These are phyloP conservation scores for Cryptosporidium ubiquitum DNA, from an alignment of 169 alveolate genomes.

Conservation along the genomic window DNA sequence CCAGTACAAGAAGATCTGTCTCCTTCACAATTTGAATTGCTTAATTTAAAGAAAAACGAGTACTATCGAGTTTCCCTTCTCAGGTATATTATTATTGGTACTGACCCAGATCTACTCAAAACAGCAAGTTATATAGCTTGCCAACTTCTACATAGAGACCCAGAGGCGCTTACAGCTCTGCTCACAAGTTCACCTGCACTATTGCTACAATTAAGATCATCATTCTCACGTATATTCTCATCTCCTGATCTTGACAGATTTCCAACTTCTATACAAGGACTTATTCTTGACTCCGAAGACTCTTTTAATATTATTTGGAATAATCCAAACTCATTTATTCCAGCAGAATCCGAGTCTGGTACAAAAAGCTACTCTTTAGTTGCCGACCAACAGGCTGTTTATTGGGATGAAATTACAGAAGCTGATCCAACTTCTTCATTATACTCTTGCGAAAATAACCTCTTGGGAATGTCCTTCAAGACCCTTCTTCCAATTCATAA, in stretches of 20 bases:
- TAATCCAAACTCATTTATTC: slow-evolving; percentile 6
- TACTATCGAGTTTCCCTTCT: slow-evolving; percentile 7
- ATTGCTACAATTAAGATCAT: slow-evolving; percentile 52
- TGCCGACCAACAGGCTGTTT: slow-evolving; percentile 58
- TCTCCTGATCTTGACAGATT: slow-evolving; percentile 57
- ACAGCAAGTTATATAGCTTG: slow-evolving; percentile 1
- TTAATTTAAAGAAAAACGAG: not conserved
- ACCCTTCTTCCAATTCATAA: slow-evolving; percentile 33
- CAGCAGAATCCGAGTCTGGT: slow-evolving; percentile 28
- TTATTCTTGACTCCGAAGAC: slow-evolving; percentile 5
- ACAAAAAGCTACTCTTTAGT: slow-evolving; percentile 13
- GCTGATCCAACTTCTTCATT: slow-evolving; percentile 43
- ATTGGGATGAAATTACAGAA: slow-evolving; percentile 72
- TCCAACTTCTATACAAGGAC: slow-evolving; percentile 28
- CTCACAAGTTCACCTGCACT: slow-evolving; percentile 28
- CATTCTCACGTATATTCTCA: slow-evolving; percentile 7
- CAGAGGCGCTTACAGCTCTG: slow-evolving; percentile 19
- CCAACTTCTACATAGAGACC: slow-evolving; percentile 48
- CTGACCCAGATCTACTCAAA: slow-evolving; percentile 29
- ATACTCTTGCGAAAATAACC: slow-evolving; percentile 42
- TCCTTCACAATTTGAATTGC: not conserved
- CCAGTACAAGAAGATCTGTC: slow-evolving; percentile 7
- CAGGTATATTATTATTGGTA: slow-evolving; percentile 58
- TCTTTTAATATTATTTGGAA: slow-evolving; percentile 51
- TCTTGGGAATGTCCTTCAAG: slow-evolving; percentile 41